A percentile compares a stretch with the other conserved stretches of the same genome.
Evolutionary conservation across 768 basidiomycete species (phyloP).

Genomic region (Russula virescens): DNA sequence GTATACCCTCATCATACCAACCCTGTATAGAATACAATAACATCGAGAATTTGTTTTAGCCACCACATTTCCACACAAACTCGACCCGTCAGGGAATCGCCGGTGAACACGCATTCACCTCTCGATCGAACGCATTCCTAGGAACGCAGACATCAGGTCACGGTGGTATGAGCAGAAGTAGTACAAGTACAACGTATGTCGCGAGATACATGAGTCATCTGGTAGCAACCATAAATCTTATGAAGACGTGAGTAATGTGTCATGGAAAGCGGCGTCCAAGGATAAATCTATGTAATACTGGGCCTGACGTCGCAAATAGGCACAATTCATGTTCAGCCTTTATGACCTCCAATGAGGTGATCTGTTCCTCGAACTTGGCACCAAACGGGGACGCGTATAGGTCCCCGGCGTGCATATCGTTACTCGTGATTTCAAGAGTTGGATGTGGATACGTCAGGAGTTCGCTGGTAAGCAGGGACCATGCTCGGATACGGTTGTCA

Average conservation of each 20-base stretch:
- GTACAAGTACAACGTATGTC: background rate
- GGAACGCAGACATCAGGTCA: background rate
- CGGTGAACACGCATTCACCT: background rate
- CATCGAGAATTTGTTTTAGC: background rate
- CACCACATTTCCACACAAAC: background rate
- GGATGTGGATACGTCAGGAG: conserved; percentile 29
- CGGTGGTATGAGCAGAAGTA: background rate
- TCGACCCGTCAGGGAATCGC: background rate
- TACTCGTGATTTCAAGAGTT: background rate
- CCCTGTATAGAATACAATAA: background rate
- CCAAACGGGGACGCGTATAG: conserved; percentile 5
- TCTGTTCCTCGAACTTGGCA: conserved; percentile 8
- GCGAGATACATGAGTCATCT: background rate
- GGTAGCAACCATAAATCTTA: too few species aligned
- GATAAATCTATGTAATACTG: conserved; percentile 16
- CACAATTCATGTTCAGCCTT: conserved; percentile 15
- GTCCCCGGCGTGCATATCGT: background rate
- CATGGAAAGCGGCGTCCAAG: conserved; percentile 10
- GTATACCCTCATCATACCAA: conserved; percentile 2
- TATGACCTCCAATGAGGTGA: conserved; percentile 20
- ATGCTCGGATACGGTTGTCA: conserved; percentile 57
- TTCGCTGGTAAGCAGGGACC: conserved; percentile 58
- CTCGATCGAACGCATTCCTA: background rate
- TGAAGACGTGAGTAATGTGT: background rate
- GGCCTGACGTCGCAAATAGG: conserved; percentile 22